Percentiles rank a stretch among this genome's conserved stretches.
Conservation (phyloP, 306 rosid species). For the Castanea crenata region DNA sequence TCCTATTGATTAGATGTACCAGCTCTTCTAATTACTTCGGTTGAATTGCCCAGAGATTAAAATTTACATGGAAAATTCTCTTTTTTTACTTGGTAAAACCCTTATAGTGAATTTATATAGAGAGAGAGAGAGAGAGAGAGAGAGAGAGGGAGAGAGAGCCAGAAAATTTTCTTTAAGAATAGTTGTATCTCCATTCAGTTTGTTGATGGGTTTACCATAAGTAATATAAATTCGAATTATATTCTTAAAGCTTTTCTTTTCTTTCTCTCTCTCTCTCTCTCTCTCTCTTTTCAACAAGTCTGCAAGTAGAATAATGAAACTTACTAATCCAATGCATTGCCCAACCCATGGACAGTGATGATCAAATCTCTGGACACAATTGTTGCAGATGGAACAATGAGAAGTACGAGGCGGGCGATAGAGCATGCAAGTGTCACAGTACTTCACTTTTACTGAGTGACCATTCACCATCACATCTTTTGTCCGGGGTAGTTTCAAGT, state of each 20-base stretch:
- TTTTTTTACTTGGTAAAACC: background rate
- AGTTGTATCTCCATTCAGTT: background rate
- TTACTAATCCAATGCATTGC: constrained; percentile 95
- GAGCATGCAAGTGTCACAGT: constrained; percentile 92
- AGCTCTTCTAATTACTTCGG: background rate
- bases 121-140: too few relatives aligned
- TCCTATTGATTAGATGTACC: background rate
- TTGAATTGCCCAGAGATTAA: background rate
- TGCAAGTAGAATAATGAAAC: constrained; percentile 21
- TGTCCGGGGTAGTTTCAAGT: constrained; percentile 80
- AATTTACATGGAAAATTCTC: background rate
- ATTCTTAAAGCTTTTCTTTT: background rate
- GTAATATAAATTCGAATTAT: background rate
- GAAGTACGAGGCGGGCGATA: constrained; percentile 97
- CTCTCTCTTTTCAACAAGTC: background rate
- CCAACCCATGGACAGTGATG: constrained; percentile 99
- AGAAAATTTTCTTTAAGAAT: background rate
- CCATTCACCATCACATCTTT: constrained; percentile 80
- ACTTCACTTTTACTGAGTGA: constrained; percentile 78
- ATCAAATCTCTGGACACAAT: constrained; percentile 94
- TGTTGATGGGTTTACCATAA: background rate
- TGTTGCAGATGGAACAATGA: constrained; percentile 98
- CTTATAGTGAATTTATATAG: too few relatives aligned
- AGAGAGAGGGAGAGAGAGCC: too few relatives aligned
- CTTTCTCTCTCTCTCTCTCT: too few relatives aligned